Percentiles rank a stretch among this genome's conserved stretches.
phyloP scores from a whole-genome alignment of 2,329 filamentous ascomycete genomes.

The Phaeosphaeriaceae sp. region DNA sequence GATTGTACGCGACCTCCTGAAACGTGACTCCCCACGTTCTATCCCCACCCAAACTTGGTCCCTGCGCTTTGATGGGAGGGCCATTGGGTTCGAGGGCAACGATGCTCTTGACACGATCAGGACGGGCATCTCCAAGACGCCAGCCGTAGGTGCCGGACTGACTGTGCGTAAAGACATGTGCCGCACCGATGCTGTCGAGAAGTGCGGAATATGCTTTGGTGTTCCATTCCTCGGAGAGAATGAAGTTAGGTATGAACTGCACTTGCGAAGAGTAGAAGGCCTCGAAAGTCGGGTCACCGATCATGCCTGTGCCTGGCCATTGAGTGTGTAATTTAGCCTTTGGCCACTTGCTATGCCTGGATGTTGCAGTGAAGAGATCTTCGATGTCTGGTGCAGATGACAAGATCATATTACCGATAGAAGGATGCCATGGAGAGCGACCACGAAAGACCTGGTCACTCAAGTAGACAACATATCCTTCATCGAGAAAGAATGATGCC shows the following conservation, averaged over 20 bases:
- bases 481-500: conserved; percentile 56
- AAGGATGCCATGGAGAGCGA: conserved; percentile 53
- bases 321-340: conserved; percentile 54
- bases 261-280: conserved; percentile 56
- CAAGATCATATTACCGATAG: conserved; percentile 26
- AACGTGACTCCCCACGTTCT: conserved; percentile 45
- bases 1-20: conserved; percentile 42
- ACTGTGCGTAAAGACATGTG: conserved; percentile 59
- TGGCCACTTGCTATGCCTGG: conserved; percentile 49
- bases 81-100: conserved; percentile 62
- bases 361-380: conserved; percentile 44
- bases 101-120: conserved; percentile 57
- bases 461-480: conserved; percentile 58
- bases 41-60: conserved; percentile 17
- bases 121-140: conserved; percentile 58
- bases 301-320: conserved; percentile 47
- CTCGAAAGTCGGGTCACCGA: conserved; percentile 59
- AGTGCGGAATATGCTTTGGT: conserved; percentile 52
- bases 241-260: conserved; percentile 42
- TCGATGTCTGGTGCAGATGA: conserved; percentile 23
- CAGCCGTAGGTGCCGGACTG: conserved; percentile 57
- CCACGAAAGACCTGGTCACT: conserved; percentile 57
- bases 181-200: conserved; percentile 52
- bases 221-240: conserved; percentile 40
- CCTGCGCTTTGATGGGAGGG: conserved; percentile 51